Percentiles rank a stretch among this genome's conserved stretches.
Conservation (phyloP, 805 yeast genomes). For the Nakazawaea populi region DNA sequence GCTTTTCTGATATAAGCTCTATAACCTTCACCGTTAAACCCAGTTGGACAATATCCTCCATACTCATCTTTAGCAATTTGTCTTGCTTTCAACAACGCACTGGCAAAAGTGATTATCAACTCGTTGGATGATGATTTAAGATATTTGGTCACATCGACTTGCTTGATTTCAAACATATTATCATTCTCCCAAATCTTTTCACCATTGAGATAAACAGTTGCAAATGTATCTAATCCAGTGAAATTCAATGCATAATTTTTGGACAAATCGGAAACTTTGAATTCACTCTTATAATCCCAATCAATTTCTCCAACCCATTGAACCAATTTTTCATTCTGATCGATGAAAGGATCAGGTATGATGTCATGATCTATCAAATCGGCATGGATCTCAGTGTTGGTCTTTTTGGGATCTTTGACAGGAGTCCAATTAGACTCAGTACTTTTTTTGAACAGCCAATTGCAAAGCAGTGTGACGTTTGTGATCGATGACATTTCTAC, state of each 20-base stretch:
- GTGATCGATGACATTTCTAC: background rate
- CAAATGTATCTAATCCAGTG: conserved; percentile 39
- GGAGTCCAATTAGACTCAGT: conserved; percentile 2
- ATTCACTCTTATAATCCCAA: conserved; percentile 38
- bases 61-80: conserved; percentile 24
- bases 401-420: background rate
- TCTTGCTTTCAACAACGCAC: conserved; percentile 30
- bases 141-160: conserved; percentile 21
- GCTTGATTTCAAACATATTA: conserved; percentile 37
- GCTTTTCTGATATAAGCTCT: conserved; percentile 43
- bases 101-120: conserved; percentile 29
- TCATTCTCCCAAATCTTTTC: conserved; percentile 27
- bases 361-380: conserved; percentile 32
- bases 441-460: conserved; percentile 4
- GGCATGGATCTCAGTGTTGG: conserved; percentile 30
- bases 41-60: conserved; percentile 18
- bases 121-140: conserved; percentile 20
- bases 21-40: conserved; percentile 37
- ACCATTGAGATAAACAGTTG: conserved; percentile 35
- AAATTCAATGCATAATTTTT: conserved; percentile 24
- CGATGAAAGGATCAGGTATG: conserved; percentile 41
- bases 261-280: conserved; percentile 11
- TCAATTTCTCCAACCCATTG: conserved; percentile 47
- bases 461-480: background rate
- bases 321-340: conserved; percentile 34